Evolutionary conservation across 495 filamentous ascomycete species (phyloP).

Genomic region (Neurospora sp.): DNA sequence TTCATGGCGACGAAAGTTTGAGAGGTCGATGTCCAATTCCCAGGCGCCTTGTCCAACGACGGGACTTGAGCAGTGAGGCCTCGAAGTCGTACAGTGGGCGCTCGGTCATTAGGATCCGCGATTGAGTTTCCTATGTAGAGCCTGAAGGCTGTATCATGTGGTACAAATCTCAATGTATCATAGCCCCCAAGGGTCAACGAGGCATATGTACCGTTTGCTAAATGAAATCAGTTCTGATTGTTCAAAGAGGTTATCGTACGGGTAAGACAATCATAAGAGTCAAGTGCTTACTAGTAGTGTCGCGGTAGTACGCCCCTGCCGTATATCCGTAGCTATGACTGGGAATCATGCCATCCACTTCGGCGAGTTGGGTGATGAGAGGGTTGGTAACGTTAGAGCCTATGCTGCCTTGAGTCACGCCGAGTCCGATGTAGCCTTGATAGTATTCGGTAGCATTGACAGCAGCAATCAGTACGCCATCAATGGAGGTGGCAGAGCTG

Average conservation of each 20-base stretch:
- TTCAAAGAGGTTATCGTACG: neutral
- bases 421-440: conserved; percentile 49
- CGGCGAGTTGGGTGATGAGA: conserved; percentile 34
- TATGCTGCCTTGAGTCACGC: conserved; percentile 34
- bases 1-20: conserved; percentile 31
- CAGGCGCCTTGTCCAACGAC: conserved; percentile 25
- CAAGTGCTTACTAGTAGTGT: conserved; percentile 11
- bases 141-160: conserved; percentile 44
- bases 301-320: conserved; percentile 54
- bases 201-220: conserved; percentile 33
- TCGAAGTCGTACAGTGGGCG: conserved; percentile 44
- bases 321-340: conserved; percentile 59
- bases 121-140: conserved; percentile 16
- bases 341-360: conserved; percentile 42
- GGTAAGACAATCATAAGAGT: neutral
- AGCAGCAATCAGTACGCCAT: conserved; percentile 40
- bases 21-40: conserved; percentile 28
- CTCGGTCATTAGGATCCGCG: conserved; percentile 24
- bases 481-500: conserved; percentile 32
- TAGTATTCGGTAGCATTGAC: conserved; percentile 47
- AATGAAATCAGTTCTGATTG: neutral
- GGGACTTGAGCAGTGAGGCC: conserved; percentile 43
- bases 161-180: conserved; percentile 47
- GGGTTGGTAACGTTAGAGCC: conserved; percentile 23
- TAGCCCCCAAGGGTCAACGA: conserved; percentile 56